Evolutionary conservation across 306 rosid species (phyloP), one percentile per base, ranked within the genome.

Genomic region (Vicia villosa): DNA sequence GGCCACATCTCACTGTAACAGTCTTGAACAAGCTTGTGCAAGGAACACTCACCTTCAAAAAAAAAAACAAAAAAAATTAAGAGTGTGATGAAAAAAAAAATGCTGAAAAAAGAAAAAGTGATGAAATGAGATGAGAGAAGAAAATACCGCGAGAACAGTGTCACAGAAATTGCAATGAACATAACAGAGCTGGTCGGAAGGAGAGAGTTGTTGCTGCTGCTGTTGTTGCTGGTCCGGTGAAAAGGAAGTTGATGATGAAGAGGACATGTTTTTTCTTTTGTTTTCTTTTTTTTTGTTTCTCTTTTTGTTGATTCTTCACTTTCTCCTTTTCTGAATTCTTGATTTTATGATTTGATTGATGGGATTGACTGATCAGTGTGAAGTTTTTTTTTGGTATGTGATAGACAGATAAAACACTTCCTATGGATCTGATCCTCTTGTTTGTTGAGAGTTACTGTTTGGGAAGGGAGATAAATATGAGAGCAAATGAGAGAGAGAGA

Each of bases 161-260:
- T 94, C 95, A 43, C 99, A 94, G 79, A 88, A 87, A 78, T 84
- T 83, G 95, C 99, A 94, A 79, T 91, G 97, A 51, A 94, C 99
- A 78, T 94, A 94, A 26, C 99, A 94, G 65, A 94, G 96, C 76
- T 91, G 95, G 83, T 94, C 99, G 80, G 96, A 84, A 74, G 96
- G 82, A 68, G 94, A 83, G 84, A 86, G 85, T 74, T 80, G 86
- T 41, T 86, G 85, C 75, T 80, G 28, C 28, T 24, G 28, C 28
- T 24, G 28, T 24, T 24, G 68, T 38, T 62, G 68, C 34, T 62
- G 90, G 80, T 91, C 87, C 85, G 87, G 88, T 76, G 96, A 84
- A 74, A 84, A 83, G 80, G 86, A 79, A 73, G 86, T 32, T 66
- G 86, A 40, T 56, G 96, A 81, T 22, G 95, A 82, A 60, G 91